phyloP scores from a whole-genome alignment of 192 early-diverging fungal species.

The Coemansia umbellata region DNA sequence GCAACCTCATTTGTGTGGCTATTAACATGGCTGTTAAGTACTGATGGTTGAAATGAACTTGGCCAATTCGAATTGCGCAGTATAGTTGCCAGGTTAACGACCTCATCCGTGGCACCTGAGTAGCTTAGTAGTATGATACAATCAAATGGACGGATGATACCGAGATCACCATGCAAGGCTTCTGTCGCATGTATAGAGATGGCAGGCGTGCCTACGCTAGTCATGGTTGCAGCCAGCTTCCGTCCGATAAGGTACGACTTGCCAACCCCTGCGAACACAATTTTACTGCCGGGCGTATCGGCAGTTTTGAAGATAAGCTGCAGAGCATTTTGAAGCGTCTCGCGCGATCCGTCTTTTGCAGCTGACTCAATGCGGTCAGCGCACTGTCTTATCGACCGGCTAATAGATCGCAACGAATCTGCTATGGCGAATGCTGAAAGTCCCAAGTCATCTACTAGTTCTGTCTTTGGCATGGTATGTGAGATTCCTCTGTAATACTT shows the following conservation, averaged over 20 bases:
- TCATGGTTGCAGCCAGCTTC: slow-evolving; percentile 41
- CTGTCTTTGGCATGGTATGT: slow-evolving; percentile 3
- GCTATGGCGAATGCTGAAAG: background rate
- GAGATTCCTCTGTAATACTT: too few species aligned
- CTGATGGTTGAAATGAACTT: too few species aligned
- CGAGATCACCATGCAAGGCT: slow-evolving; percentile 40
- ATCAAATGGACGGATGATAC: slow-evolving; percentile 16
- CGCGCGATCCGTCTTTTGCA: slow-evolving; percentile 1
- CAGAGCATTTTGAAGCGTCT: slow-evolving; percentile 12
- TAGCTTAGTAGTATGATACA: slow-evolving; percentile 40
- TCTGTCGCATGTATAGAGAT: slow-evolving; percentile 38
- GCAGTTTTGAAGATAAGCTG: slow-evolving; percentile 5
- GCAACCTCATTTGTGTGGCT: background rate
- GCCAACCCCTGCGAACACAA: slow-evolving; percentile 38
- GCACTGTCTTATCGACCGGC: slow-evolving; percentile 19
- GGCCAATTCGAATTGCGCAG: background rate
- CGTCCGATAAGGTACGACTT: slow-evolving; percentile 36
- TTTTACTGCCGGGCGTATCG: slow-evolving; percentile 4
- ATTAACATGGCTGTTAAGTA: too few species aligned
- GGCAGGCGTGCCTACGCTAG: slow-evolving; percentile 29
- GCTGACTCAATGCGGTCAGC: slow-evolving; percentile 6
- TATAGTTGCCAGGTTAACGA: slow-evolving; percentile 8
- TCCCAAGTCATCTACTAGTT: slow-evolving; percentile 5
- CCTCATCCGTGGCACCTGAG: slow-evolving; percentile 33
- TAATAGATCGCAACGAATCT: slow-evolving; percentile 13